Percentiles rank a stretch among this genome's conserved stretches.
These are phyloP conservation scores for Volvox africanus DNA, from an alignment of 139 green algal genomes.

Conservation along the genomic window DNA sequence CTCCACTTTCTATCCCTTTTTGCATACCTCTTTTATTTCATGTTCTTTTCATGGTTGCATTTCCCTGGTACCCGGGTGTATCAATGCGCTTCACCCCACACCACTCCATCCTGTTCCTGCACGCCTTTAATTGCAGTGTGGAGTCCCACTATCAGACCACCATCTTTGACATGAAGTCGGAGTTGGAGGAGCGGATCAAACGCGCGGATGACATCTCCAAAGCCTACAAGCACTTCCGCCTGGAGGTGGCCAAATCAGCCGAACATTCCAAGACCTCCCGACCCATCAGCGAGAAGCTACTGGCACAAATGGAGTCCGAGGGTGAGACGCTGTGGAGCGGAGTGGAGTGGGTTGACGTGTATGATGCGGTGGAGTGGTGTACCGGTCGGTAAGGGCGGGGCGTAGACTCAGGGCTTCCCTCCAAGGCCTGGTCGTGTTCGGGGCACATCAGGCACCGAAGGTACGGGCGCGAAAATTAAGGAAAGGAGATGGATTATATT, in stretches of 20 bases:
- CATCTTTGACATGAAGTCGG: constrained; percentile 69
- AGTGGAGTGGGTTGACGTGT: background rate
- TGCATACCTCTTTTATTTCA: no score
- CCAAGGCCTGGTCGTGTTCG: no score
- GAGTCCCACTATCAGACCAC: constrained; percentile 69
- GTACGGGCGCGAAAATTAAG: no score
- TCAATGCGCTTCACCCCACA: no score
- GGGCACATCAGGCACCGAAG: no score
- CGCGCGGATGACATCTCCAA: constrained; percentile 70
- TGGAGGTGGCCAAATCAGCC: constrained; percentile 71
- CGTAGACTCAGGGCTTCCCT: no score
- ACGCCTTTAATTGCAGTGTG: constrained; percentile 52
- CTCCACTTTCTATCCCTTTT: no score
- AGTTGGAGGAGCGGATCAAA: constrained; percentile 68
- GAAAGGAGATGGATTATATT: no score
- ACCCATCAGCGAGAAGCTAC: constrained; percentile 64
- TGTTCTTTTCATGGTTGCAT: background rate
- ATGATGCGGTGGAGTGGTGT: no score
- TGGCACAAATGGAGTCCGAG: constrained; percentile 64
- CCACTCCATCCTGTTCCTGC: background rate
- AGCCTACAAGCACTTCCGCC: constrained; percentile 74
- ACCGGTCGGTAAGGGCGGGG: no score
- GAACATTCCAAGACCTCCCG: constrained; percentile 69
- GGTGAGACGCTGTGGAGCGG: constrained; percentile 48
- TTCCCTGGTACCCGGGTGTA: no score